Evolutionary conservation across 2,329 filamentous ascomycete species (phyloP).

Genomic region (Pestalotiopsis sp.): DNA sequence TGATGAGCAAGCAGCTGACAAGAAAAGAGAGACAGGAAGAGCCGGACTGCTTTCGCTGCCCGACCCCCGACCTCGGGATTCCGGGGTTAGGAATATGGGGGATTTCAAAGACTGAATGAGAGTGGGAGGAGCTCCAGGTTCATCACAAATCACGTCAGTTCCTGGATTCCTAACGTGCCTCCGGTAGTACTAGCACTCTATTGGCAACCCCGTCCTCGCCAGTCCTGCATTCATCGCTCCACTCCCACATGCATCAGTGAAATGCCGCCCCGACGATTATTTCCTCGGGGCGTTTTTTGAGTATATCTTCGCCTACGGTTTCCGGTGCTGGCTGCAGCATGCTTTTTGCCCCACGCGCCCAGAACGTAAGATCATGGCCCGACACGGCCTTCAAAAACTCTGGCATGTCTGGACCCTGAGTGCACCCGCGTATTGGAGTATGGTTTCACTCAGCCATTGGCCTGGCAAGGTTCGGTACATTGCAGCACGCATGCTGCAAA

Average conservation of each 20-base stretch:
- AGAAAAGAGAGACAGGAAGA: no score
- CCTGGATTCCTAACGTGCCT: not conserved
- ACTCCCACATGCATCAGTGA: not conserved
- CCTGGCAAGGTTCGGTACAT: slow-evolving; percentile 1
- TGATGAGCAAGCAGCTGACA: not conserved
- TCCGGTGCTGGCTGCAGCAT: not conserved
- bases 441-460: slow-evolving; percentile 1
- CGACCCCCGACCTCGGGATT: not conserved
- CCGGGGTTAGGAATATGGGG: not conserved
- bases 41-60: not conserved
- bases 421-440: not conserved
- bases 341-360: not conserved
- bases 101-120: not conserved
- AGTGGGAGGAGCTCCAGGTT: not conserved
- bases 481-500: not conserved
- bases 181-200: no score
- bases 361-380: not conserved
- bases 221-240: not conserved
- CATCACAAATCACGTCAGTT: not conserved
- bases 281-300: not conserved
- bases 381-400: not conserved
- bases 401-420: not conserved
- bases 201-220: no score
- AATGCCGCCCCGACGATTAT: not conserved
- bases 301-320: not conserved